Evolutionary conservation across 495 filamentous ascomycete species (phyloP).

Genomic region (Penicillium simplicissimum): DNA sequence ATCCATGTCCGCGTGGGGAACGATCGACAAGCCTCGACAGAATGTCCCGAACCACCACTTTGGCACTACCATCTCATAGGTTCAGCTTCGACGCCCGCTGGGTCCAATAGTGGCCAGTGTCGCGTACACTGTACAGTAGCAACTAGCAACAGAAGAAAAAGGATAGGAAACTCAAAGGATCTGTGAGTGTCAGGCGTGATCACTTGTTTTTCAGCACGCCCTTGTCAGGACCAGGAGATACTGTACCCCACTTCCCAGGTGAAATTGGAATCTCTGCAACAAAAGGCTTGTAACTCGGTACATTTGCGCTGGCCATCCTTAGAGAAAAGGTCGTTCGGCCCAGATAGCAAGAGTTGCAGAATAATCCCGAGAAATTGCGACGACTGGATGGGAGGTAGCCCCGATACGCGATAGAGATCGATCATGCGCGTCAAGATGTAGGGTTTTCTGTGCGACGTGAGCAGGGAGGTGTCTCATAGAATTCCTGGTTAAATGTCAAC

Average conservation of each 20-base stretch:
- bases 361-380: slow-evolving; percentile 6
- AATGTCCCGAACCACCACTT: slow-evolving; percentile 23
- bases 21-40: slow-evolving; percentile 28
- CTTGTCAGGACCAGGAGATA: neutral
- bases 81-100: slow-evolving; percentile 6
- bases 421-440: neutral
- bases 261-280: neutral
- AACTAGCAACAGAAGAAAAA: neutral
- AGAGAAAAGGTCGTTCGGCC: slow-evolving; percentile 10
- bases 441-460: slow-evolving; percentile 13
- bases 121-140: no score
- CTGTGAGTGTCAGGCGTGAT: neutral
- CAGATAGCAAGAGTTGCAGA: slow-evolving; percentile 18
- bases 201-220: neutral
- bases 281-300: neutral
- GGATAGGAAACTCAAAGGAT: neutral
- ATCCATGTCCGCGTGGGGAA: slow-evolving; percentile 14
- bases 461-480: neutral
- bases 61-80: slow-evolving; percentile 12
- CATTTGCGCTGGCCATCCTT: neutral
- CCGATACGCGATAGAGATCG: slow-evolving; percentile 12
- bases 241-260: neutral
- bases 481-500: neutral
- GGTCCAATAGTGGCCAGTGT: slow-evolving; percentile 13
- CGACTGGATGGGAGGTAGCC: slow-evolving; percentile 18